A percentile compares a stretch with the other conserved stretches of the same genome.
phyloP scores from a whole-genome alignment of 139 green algal species.

The Chlorella sp. region DNA sequence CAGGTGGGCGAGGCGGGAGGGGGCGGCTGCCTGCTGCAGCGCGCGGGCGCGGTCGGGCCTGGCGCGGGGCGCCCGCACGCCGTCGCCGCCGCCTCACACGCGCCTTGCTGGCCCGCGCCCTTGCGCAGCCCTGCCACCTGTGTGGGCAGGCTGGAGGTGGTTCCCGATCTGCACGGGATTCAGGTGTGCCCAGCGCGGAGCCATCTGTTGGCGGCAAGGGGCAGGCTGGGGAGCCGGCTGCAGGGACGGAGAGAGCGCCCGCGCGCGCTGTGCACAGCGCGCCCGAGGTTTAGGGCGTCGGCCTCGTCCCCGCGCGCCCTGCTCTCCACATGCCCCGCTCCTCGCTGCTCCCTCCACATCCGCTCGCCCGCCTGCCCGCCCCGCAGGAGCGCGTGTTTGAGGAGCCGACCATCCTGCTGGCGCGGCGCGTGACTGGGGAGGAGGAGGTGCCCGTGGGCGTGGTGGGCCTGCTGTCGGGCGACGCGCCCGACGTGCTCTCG shows the following conservation, averaged over 20 bases:
- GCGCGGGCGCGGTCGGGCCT: too few relatives aligned
- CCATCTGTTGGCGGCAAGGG: too few relatives aligned
- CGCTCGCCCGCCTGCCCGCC: too few relatives aligned
- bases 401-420: constrained; percentile 85
- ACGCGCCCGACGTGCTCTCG: constrained; percentile 89
- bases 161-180: constrained; percentile 76
- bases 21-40: too few relatives aligned
- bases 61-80: too few relatives aligned
- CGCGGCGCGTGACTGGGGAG: constrained; percentile 83
- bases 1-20: too few relatives aligned
- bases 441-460: constrained; percentile 94
- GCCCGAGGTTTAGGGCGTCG: too few relatives aligned
- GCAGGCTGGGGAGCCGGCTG: too few relatives aligned
- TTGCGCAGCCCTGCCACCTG: constrained; percentile 58
- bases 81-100: too few relatives aligned
- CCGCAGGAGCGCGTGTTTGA: constrained; percentile 60
- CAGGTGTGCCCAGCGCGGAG: constrained; percentile 59
- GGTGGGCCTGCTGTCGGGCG: constrained; percentile 84
- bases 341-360: neutral
- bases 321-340: neutral
- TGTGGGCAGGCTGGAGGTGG: constrained; percentile 73
- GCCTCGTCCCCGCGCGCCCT: neutral
- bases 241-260: too few relatives aligned
- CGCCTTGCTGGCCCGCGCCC: too few relatives aligned
- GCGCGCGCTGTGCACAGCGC: neutral